Evolutionary conservation across 495 filamentous ascomycete species (phyloP).

Genomic region (Neohortaea acidophila): DNA sequence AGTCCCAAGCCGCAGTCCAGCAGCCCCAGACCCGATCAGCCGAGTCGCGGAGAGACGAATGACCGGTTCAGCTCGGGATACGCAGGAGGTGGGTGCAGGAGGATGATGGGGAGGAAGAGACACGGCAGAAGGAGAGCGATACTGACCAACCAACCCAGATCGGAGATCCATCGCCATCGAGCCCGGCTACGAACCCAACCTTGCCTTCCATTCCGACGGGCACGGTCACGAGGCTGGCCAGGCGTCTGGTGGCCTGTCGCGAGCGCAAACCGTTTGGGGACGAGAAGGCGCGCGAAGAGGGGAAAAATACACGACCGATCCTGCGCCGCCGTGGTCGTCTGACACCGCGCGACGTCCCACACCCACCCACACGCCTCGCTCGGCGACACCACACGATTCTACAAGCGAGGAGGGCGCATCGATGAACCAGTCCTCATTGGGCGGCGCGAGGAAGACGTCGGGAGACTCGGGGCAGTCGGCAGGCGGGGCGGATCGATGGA

Average conservation of each 20-base stretch:
- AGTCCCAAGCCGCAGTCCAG: constrained; percentile 1
- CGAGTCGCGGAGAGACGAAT: constrained; percentile 4
- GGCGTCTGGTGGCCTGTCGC: constrained; percentile 7
- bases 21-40: constrained; percentile 1
- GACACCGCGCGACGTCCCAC: constrained; percentile 9
- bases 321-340: constrained; percentile 12
- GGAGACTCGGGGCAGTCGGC: constrained; percentile 10
- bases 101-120: not conserved
- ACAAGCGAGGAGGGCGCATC: not conserved
- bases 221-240: constrained; percentile 1
- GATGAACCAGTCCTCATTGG: constrained; percentile 7
- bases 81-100: not conserved
- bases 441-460: constrained; percentile 11
- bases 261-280: constrained; percentile 14
- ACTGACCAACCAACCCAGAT: constrained; percentile 1
- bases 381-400: no score
- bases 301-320: not conserved
- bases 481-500: constrained; percentile 12
- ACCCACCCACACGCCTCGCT: no score
- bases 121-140: not conserved
- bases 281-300: constrained; percentile 6
- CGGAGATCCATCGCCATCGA: constrained; percentile 13
- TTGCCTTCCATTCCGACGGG: constrained; percentile 3
- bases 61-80: constrained; percentile 9
- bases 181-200: constrained; percentile 2